Conservation (phyloP, 805 yeast genomes). For the Saccharomycopsis javanensis region DNA sequence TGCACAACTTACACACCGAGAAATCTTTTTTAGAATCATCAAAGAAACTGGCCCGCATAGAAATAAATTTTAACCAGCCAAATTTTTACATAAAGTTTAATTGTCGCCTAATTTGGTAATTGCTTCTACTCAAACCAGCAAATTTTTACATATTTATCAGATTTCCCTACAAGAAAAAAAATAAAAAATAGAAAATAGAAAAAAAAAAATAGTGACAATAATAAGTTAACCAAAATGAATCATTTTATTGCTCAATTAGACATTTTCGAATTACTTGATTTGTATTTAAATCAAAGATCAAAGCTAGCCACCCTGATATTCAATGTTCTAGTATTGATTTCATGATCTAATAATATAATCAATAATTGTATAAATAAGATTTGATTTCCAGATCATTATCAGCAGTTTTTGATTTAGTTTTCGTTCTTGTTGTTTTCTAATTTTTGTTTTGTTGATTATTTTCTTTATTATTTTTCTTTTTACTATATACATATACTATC, state of each 20-base stretch:
- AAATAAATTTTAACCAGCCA: background rate
- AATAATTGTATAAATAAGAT: background rate
- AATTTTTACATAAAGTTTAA: background rate
- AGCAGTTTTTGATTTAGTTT: too few species aligned
- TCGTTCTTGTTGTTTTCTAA: background rate
- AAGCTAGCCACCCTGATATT: background rate
- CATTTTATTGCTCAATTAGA: background rate
- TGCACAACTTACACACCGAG: background rate
- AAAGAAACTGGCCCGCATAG: background rate
- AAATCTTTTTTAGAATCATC: background rate
- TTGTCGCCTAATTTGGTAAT: background rate
- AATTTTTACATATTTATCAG: conserved; percentile 1
- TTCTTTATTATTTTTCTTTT: background rate
- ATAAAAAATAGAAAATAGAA: background rate
- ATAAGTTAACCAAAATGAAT: background rate
- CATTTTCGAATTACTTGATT: background rate
- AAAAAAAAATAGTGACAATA: background rate
- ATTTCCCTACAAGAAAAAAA: background rate
- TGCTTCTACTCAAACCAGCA: conserved; percentile 2
- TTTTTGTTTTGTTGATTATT: background rate
- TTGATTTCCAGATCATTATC: background rate
- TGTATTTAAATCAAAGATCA: background rate
- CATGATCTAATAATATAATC: background rate
- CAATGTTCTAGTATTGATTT: background rate
- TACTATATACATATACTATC: too few species aligned